Base-by-base conservation (phyloP, 2,329 filamentous ascomycete genomes). In the Diaporthe sp. region DNA sequence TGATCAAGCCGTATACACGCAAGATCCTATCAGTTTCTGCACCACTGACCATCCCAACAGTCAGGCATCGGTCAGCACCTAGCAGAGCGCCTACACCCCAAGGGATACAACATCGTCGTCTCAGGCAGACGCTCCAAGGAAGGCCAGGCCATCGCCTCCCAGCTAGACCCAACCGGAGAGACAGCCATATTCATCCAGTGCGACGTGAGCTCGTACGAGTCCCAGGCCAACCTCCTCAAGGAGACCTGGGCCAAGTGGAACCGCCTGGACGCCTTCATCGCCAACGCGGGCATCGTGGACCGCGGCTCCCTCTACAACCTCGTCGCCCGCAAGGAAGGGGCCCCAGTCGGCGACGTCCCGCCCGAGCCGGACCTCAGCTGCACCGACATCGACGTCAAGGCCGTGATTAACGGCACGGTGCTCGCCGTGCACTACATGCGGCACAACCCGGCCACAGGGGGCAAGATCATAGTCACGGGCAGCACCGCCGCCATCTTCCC, bases 341-440 rank as follows among this genome's bases (percentile, higher is more conserved):
- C 76, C 1, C 66, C 78, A 17, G 27, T 73, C 72, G 32, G 76
- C 58, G 42, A 69, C 27, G 77, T 87, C 42, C 87, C 87, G 5
- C 80, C 85, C 1, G 83, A 83, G 74, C 88, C 87, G 0, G 82
- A 88, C 75, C 76, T 86, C 4, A 71, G 77, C 0, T 85, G 83
- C 70, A 88, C 87, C 1, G 86, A 89, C 76, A 79, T 88, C n/a
- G 83, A 86, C 77, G 86, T 85, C 79, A 89, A 89, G 78, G 86
- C 85, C 4, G 83, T 89, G 1, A 78, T 89, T 0, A 88, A 88
- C 72, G 86, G 87, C 5, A 85, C 84, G 1, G 83, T 84, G 71
- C 80, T 89, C 12, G 86, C 88, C 1, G 86, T 85, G 13, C 86
- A 89, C 76, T 89, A 88, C 78, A 89, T 89, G 88, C 82, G 87